phyloP scores from a whole-genome alignment of 139 green algal species.

The Coelastrella sp. region DNA sequence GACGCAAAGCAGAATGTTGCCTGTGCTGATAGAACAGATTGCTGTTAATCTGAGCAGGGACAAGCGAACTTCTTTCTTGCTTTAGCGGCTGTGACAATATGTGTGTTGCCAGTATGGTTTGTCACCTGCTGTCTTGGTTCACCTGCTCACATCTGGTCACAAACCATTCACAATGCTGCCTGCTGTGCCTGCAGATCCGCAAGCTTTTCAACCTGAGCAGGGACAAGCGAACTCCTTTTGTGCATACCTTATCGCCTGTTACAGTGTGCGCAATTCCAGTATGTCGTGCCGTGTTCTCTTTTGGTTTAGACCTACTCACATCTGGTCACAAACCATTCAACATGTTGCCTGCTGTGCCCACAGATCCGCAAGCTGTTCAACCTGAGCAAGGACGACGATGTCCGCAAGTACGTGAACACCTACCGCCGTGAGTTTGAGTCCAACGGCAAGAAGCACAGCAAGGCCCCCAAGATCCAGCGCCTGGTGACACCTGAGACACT shows the following conservation, averaged over 20 bases:
- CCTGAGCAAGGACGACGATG: constrained; percentile 98
- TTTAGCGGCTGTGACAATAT: too few species aligned
- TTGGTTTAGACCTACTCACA: background rate
- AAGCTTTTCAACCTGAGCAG: constrained; percentile 99
- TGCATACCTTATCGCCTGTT: too few species aligned
- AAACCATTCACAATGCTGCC: too few species aligned
- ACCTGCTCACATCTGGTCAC: background rate
- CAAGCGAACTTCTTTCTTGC: constrained; percentile 53
- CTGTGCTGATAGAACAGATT: constrained; percentile 87
- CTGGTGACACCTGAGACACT: constrained; percentile 67
- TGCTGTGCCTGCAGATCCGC: constrained; percentile 78
- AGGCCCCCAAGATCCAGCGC: constrained; percentile 98
- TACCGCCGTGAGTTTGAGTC: constrained; percentile 91
- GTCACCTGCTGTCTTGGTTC: background rate
- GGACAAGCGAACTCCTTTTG: constrained; percentile 75
- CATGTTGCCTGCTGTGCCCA: background rate
- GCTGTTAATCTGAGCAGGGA: constrained; percentile 99
- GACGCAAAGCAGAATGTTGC: too few species aligned
- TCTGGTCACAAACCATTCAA: background rate
- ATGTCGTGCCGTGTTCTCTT: background rate
- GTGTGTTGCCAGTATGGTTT: background rate
- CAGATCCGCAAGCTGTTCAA: constrained; percentile 99
- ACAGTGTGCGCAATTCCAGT: too few species aligned
- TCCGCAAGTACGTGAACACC: constrained; percentile 99
- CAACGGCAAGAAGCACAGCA: constrained; percentile 94